Base-by-base conservation (phyloP, 768 basidiomycete species). In the Amanita molliuscula region DNA sequence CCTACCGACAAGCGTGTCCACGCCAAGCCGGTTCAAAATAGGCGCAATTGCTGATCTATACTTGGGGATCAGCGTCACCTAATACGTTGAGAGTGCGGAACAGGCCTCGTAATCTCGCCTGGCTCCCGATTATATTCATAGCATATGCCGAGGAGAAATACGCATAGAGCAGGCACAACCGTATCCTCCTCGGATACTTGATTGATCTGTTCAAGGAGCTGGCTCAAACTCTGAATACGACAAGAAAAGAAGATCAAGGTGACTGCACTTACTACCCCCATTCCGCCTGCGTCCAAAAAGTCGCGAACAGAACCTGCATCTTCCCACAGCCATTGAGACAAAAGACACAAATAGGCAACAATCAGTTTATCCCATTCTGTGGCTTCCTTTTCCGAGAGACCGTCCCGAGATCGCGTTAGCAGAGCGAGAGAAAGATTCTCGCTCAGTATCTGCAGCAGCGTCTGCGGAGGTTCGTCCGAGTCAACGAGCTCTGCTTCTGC, bases 121-220 rank as follows among this genome's bases (percentile, higher is more conserved):
- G 94, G 90, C 58, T 96, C 88, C 35, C 90, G 80, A 63, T 97
- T 90, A 72, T 87, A 98, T 67, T 98, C 94, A 61, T 98, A 99
- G 67, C 92, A 92, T 31, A 92, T 74, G 16, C 94, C 94, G 7
- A 99, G 77, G 2, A 98, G 70, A 70, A 96, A 95, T 2, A 88
- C 83, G 46, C 88, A 93, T 15, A 98, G 72, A 1, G 90, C 92
- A 50, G 94, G 92, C 2, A 98, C 79, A 18, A 96, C 68, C 5
- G 81, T 78, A 60, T 97, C 95, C 0, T 81, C 74, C 48, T 94
- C 92, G 13, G 85, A 79, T 0, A 82, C 79, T 63, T 95, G 94
- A 47, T 95, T 93, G 55, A 98, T 85, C 6, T 91, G 91, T 62
- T 96, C 93, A 8, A 96, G 92, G 10, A 99, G 77, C 95, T 95